These are phyloP conservation scores for Mycena belliarum DNA, from an alignment of 768 basidiomycete species.

Conservation along the genomic window DNA sequence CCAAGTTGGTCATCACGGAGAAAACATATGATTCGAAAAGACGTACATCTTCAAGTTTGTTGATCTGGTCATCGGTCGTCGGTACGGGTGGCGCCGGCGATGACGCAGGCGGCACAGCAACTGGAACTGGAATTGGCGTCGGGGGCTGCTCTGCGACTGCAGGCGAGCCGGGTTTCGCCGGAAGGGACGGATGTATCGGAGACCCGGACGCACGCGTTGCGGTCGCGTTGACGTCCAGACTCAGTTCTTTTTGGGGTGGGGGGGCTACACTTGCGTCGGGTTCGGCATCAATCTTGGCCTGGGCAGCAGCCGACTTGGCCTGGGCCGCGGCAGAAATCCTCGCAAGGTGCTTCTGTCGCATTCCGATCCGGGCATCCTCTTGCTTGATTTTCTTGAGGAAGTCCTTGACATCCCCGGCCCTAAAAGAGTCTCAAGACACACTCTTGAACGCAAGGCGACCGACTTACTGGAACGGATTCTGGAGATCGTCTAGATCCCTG, in stretches of 20 bases:
- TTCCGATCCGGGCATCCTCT: conserved; percentile 63
- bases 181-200: conserved; percentile 67
- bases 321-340: conserved; percentile 28
- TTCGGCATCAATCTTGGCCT: conserved; percentile 19
- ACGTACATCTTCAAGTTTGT: conserved; percentile 21
- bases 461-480: conserved; percentile 67
- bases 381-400: conserved; percentile 71
- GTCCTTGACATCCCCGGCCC: conserved; percentile 73
- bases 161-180: conserved; percentile 63
- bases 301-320: conserved; percentile 27
- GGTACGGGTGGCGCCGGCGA: conserved; percentile 30
- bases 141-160: neutral
- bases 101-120: conserved; percentile 25
- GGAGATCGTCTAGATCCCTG: conserved; percentile 58
- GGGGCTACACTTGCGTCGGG: conserved; percentile 14
- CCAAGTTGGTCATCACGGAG: neutral
- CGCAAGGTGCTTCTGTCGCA: conserved; percentile 44
- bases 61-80: conserved; percentile 22
- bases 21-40: neutral
- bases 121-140: conserved; percentile 23
- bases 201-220: conserved; percentile 35
- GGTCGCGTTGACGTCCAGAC: conserved; percentile 27
- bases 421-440: conserved; percentile 26
- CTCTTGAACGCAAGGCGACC: conserved; percentile 1
- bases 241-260: conserved; percentile 18